Conservation (phyloP, 371 early-diverging fungal genomes). For the Basidiobolus heterosporus region DNA sequence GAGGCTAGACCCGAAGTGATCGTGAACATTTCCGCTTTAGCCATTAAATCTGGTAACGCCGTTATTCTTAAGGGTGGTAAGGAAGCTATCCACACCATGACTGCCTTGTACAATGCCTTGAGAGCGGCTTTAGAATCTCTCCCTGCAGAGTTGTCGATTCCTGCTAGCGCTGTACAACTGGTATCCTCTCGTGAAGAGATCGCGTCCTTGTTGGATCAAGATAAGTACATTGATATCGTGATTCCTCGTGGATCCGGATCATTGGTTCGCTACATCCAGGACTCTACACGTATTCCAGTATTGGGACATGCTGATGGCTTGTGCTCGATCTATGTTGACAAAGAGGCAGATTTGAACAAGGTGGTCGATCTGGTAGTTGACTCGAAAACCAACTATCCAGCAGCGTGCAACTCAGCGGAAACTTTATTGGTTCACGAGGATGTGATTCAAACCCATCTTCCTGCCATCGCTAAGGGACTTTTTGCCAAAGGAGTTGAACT, state of each 20-base stretch:
- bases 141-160: conserved; percentile 24
- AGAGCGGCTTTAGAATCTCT: conserved; percentile 40
- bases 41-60: conserved; percentile 88
- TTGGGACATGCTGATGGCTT: conserved; percentile 95
- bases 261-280: conserved; percentile 77
- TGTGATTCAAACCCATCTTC: conserved; percentile 29
- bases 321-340: conserved; percentile 80
- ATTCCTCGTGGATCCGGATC: conserved; percentile 87
- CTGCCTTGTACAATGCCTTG: conserved; percentile 54
- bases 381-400: conserved; percentile 84
- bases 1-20: conserved; percentile 97
- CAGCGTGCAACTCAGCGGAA: conserved; percentile 90
- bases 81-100: conserved; percentile 63
- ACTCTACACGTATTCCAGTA: conserved; percentile 88
- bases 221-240: conserved; percentile 83
- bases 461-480: conserved; percentile 30
- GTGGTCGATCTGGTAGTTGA: conserved; percentile 69
- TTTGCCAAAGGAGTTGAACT: conserved; percentile 37
- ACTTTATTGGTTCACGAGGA: conserved; percentile 66
- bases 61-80: conserved; percentile 91
- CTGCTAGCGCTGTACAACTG: conserved; percentile 65
- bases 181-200: conserved; percentile 82
- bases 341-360: conserved; percentile 51
- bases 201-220: conserved; percentile 61
- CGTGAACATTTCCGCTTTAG: conserved; percentile 86